Evolutionary conservation across 768 basidiomycete species (phyloP), one percentile per base, ranked within the genome.

Genomic region (Tubosaeta sp.): DNA sequence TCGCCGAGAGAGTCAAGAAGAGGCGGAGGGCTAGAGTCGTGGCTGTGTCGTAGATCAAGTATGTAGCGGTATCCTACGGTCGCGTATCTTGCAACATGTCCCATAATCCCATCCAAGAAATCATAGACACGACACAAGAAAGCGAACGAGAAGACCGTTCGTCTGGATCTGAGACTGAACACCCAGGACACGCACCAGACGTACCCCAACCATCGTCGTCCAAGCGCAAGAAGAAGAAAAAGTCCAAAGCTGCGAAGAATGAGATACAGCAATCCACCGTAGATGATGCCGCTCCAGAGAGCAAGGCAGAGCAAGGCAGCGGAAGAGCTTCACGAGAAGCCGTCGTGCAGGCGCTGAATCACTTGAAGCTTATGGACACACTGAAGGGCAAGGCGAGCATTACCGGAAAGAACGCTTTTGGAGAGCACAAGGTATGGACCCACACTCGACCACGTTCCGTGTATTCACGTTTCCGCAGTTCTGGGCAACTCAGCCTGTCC

Each of bases 401-500:
- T 31, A 85, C 85, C 19, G 86, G 85, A 60, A 84, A 80, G 62
- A 91, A 92, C 72, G 81, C 88, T 57, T 80, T 87, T 64, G 91
- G 90, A 43, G 86, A 88, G 65, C 92, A 97, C 65, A 95, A 95
- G 77, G 94, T 91, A 59, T 49, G 76, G 66, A 37, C 26, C 19
- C 9, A 33, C 13, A 31, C 27, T 59, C 44, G n/a, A 17, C n/a
- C 46, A 59, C 34, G 48, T 45, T 22, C 43, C 54, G 31, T 52
- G 47, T 59, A 51, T 50, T 56, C 25, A 25, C 25, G 25, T 9
- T 51, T 31, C 48, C 12, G 22, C 61, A 92, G 94, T 99, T 99
- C 72, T 98, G 97, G 97, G 83, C 76, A 32, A 98, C 95, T 6
- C 97, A 99, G 69, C 97, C 97, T 4, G 97, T 99, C 7, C 89